Evolutionary conservation across 73 alveolate genomes (phyloP).

Genomic region (Tetrahymena malaccensis): DNA sequence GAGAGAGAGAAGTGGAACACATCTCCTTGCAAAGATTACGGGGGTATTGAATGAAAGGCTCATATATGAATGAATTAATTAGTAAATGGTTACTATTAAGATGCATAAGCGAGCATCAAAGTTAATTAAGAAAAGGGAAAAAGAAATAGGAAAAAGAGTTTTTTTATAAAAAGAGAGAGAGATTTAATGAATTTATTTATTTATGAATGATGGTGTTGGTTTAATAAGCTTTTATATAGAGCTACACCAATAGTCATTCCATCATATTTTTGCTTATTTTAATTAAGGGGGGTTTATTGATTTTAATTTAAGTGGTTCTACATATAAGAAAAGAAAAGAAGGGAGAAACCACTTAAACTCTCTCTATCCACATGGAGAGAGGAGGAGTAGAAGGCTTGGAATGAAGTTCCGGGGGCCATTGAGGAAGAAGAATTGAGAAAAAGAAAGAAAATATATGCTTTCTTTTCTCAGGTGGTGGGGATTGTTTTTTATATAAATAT

Average conservation of each 20-base stretch:
- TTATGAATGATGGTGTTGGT: background rate
- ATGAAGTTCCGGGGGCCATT: background rate
- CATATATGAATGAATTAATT: background rate
- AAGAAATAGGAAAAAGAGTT: background rate
- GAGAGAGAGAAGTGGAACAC: conserved; percentile 1
- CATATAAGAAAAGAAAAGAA: background rate
- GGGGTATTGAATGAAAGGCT: background rate
- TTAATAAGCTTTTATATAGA: background rate
- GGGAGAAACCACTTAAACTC: background rate
- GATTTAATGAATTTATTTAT: background rate
- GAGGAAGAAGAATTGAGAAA: background rate
- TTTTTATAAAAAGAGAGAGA: background rate
- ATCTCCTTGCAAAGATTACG: background rate
- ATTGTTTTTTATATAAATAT: background rate
- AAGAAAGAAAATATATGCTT: background rate
- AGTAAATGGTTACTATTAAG: background rate
- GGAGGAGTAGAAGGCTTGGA: conserved; percentile 1
- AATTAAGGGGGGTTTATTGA: background rate
- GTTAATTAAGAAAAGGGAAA: background rate
- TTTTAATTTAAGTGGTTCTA: background rate
- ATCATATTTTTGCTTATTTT: background rate
- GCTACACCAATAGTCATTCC: background rate
- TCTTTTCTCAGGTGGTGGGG: background rate
- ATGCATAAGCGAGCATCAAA: background rate
- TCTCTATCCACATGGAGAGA: background rate